Evolutionary conservation across 805 yeast genomes (phyloP), one percentile per base, ranked within the genome.

Genomic region (Teunomyces barrocoloradensis): DNA sequence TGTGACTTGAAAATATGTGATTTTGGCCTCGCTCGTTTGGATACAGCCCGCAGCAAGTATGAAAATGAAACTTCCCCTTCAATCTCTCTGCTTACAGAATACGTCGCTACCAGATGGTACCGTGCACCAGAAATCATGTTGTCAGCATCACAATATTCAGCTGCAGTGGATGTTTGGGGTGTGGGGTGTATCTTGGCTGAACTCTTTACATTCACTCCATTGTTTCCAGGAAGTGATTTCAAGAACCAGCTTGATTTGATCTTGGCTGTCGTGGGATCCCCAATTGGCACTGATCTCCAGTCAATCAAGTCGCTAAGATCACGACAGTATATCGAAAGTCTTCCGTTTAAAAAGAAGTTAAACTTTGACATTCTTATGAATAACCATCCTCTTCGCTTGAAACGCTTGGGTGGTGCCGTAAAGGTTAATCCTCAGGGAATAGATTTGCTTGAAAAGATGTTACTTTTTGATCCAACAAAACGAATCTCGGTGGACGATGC

Each of bases 91-190:
- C 71, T 86, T 70, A 87, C 92, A 0, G 92, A 87, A 60, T 87
- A 87, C 54, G 94, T 87, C 3, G 92, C 92, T 2, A 87, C 94
- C 6, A 71, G 94, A 56, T 87, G 92, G 92, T 87, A 87, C 61
- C 69, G 94, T 45, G 92, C 92, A 0, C 92, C 92, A 0, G 94
- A 87, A 62, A 84, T 87, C 48, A 87, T 87, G 92, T 66, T 87
- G 23, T 80, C 88, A 0, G 75, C 79, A 50, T 82, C 87, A 35
- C 84, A 83, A 56, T 87, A 87, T 54, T 79, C 91, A 2, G 81
- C 85, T 6, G 88, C 90, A 0, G 84, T 87, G 50, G 94, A 87
- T 59, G 73, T 86, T 12, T 87, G 94, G 94, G 82, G 89, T 0
- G 82, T 85, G 35, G 94, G 92, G 0, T 86, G 92, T 59, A 84